A percentile compares a stretch with the other conserved stretches of the same genome.
phyloP scores from a whole-genome alignment of 306 rosid species.

The Cotoneaster glaucophyllus region DNA sequence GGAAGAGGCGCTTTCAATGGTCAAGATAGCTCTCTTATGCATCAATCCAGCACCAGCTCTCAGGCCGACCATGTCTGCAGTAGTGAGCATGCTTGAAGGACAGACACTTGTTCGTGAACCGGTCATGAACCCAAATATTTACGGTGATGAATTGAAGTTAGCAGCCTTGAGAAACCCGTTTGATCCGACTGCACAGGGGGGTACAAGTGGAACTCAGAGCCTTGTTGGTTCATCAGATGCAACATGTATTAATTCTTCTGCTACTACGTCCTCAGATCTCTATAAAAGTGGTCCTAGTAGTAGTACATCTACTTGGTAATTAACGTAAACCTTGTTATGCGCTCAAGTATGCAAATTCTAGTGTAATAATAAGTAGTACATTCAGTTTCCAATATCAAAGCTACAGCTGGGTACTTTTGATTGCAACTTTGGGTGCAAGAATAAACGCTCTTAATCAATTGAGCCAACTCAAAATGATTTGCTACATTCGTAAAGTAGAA shows the following conservation, averaged over 20 bases:
- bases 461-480: too few relatives aligned
- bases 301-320: too few relatives aligned
- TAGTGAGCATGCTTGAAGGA: conserved; percentile 13
- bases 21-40: conserved; percentile 10
- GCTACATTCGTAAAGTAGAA: too few relatives aligned
- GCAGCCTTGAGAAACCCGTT: conserved; percentile 4
- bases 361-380: too few relatives aligned
- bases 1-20: conserved; percentile 5
- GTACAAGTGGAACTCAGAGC: background rate
- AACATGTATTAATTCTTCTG: conserved; percentile 4
- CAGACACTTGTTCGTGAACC: background rate
- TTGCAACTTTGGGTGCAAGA: too few relatives aligned
- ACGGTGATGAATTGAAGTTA: background rate
- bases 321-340: too few relatives aligned
- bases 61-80: conserved; percentile 10
- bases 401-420: too few relatives aligned
- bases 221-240: background rate
- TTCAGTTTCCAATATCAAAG: too few relatives aligned
- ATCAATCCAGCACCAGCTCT: conserved; percentile 7
- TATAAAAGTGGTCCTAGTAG: background rate
- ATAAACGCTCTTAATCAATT: too few relatives aligned
- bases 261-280: conserved; percentile 3
- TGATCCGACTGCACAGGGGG: background rate
- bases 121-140: background rate
- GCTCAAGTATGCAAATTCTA: too few relatives aligned